Evolutionary conservation across 2,329 filamentous ascomycete species (phyloP).

Genomic region (Camillea tinctor): DNA sequence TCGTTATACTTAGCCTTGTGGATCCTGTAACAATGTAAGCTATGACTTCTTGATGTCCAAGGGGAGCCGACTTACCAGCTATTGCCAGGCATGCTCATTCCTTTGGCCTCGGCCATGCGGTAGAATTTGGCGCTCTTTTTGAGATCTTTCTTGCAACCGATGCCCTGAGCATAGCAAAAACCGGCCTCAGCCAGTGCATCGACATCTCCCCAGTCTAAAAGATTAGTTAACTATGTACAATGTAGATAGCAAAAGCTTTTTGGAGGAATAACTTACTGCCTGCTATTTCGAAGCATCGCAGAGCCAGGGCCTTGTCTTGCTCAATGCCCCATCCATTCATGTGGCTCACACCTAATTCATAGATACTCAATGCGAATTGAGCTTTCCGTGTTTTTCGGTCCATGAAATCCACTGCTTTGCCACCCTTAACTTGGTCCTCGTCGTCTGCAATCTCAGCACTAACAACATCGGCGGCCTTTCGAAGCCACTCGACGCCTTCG

Average conservation of each 20-base stretch:
- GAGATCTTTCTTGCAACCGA: slow-evolving; percentile 93
- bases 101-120: slow-evolving; percentile 84
- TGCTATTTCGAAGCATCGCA: slow-evolving; percentile 95
- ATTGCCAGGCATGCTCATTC: slow-evolving; percentile 96
- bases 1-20: slow-evolving; percentile 93
- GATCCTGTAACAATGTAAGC: slow-evolving; percentile 61
- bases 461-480: slow-evolving; percentile 83
- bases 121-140: slow-evolving; percentile 93
- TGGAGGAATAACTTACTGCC: slow-evolving; percentile 60
- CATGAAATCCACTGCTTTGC: slow-evolving; percentile 61
- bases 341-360: slow-evolving; percentile 93
- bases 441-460: slow-evolving; percentile 81
- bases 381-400: slow-evolving; percentile 83
- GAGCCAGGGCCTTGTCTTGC: slow-evolving; percentile 82
- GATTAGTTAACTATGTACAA: slow-evolving; percentile 23
- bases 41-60: not conserved
- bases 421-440: slow-evolving; percentile 63
- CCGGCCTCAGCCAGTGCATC: slow-evolving; percentile 93
- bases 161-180: slow-evolving; percentile 91
- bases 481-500: slow-evolving; percentile 89
- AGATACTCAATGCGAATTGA: slow-evolving; percentile 92
- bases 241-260: not conserved
- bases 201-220: slow-evolving; percentile 80
- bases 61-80: slow-evolving; percentile 73
- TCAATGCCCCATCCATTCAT: slow-evolving; percentile 98